Conservation (phyloP, 345 rosid genomes). For the Acer campestre region DNA sequence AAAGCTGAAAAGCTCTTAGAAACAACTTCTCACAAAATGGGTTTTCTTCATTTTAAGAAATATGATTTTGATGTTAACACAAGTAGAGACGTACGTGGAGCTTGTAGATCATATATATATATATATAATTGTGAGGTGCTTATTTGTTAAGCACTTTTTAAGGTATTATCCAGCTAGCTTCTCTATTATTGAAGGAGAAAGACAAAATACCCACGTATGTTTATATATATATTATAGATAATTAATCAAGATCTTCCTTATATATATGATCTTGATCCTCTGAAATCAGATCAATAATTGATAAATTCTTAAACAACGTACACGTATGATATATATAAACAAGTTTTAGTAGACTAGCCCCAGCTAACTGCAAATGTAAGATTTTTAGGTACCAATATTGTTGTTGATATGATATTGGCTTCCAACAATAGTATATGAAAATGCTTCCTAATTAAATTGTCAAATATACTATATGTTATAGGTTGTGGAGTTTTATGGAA, state of each 20-base stretch:
- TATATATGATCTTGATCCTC: not conserved
- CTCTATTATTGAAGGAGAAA: constrained; percentile 36
- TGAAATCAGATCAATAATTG: constrained; percentile 7
- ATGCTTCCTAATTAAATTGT: constrained; percentile 2
- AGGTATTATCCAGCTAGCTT: not conserved
- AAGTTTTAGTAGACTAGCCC: not conserved
- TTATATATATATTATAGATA: not conserved
- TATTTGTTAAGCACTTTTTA: not conserved
- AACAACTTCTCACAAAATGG: not conserved
- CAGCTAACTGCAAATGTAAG: not conserved
- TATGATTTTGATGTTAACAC: not conserved
- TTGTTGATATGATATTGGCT: constrained; percentile 1
- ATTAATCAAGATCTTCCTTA: not conserved
- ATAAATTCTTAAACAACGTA: constrained; percentile 21
- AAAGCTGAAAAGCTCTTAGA: not conserved
- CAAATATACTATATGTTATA: no score
- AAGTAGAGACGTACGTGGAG: not conserved
- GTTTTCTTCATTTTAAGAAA: not conserved
- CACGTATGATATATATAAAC: constrained; percentile 12
- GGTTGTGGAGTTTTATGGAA: no score
- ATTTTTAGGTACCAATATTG: not conserved
- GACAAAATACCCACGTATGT: constrained; percentile 33
- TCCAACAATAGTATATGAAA: constrained; percentile 19
- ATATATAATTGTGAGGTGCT: not conserved
- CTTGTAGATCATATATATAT: not conserved